Evolutionary conservation across 2,329 filamentous ascomycete species (phyloP).

Genomic region (Xylariomycetidae sp.): DNA sequence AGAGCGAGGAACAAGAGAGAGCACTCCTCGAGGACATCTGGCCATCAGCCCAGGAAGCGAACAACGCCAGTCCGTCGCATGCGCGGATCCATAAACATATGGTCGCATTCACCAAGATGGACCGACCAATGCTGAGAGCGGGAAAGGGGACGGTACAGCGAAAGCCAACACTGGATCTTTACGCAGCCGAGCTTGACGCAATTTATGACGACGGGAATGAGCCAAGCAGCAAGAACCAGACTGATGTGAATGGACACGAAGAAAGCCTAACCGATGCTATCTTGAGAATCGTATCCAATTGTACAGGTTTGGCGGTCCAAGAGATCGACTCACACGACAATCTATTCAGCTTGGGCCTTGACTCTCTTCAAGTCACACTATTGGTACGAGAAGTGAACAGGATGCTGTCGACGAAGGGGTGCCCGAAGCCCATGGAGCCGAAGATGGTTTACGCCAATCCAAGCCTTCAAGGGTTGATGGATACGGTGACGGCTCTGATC

Average conservation of each 20-base stretch:
- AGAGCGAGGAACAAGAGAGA: not conserved
- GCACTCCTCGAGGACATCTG: slow-evolving; percentile 6
- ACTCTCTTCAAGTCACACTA: not conserved
- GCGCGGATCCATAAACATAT: slow-evolving; percentile 33
- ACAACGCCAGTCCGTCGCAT: slow-evolving; percentile 21
- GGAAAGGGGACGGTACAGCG: slow-evolving; percentile 13
- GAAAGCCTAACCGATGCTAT: not conserved
- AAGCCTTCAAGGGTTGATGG: not conserved
- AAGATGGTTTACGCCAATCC: not conserved
- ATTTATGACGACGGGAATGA: not conserved
- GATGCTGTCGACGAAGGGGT: not conserved
- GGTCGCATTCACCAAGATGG: slow-evolving; percentile 6
- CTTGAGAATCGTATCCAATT: not conserved
- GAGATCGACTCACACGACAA: not conserved
- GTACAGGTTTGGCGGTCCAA: not conserved
- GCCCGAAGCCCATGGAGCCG: not conserved
- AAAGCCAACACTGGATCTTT: not conserved
- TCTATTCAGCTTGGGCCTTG: not conserved
- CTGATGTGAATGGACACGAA: not conserved
- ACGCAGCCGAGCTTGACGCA: slow-evolving; percentile 1
- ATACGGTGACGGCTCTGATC: not conserved
- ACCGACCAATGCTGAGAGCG: slow-evolving; percentile 10
- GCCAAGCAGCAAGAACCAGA: not conserved
- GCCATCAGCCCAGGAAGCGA: slow-evolving; percentile 8
- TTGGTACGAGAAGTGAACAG: not conserved